Conservation (phyloP, 345 rosid genomes). For the Acer campestre region DNA sequence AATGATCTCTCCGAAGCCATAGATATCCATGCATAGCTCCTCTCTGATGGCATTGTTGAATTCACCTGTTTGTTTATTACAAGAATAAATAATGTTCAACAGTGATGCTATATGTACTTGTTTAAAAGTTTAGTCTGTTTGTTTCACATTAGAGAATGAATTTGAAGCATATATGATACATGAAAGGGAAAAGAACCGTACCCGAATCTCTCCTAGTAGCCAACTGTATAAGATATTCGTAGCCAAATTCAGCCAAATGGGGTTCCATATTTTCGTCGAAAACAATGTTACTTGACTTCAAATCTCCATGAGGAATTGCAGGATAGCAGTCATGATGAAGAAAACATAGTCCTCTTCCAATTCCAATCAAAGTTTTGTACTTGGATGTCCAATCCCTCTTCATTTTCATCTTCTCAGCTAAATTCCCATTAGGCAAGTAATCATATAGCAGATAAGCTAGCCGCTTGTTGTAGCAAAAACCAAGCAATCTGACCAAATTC, state of each 20-base stretch:
- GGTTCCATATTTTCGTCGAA: slow-evolving; percentile 81
- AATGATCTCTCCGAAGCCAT: slow-evolving; percentile 74
- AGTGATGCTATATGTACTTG: slow-evolving; percentile 1
- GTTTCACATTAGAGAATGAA: slow-evolving; percentile 11
- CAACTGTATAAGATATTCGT: slow-evolving; percentile 50
- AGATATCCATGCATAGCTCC: slow-evolving; percentile 57
- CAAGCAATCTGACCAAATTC: slow-evolving; percentile 78
- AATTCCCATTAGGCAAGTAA: slow-evolving; percentile 73
- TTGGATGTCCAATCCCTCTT: slow-evolving; percentile 70
- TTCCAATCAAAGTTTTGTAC: slow-evolving; percentile 60
- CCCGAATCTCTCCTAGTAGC: slow-evolving; percentile 41
- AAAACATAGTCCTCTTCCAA: slow-evolving; percentile 80
- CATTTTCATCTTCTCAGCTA: slow-evolving; percentile 57
- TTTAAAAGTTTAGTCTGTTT: slow-evolving; percentile 16
- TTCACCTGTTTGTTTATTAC: slow-evolving; percentile 38
- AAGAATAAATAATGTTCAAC: not conserved
- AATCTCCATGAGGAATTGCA: slow-evolving; percentile 84
- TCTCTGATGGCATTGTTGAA: slow-evolving; percentile 37
- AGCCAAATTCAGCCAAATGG: slow-evolving; percentile 69
- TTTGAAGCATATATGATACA: not conserved
- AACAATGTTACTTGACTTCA: slow-evolving; percentile 61
- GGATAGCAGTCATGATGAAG: slow-evolving; percentile 94
- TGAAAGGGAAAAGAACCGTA: slow-evolving; percentile 16
- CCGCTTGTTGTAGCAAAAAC: slow-evolving; percentile 78
- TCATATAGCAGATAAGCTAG: slow-evolving; percentile 71